Evolutionary conservation across 768 basidiomycete species (phyloP), one percentile per base, ranked within the genome.

Genomic region (Heimioporus sp.): DNA sequence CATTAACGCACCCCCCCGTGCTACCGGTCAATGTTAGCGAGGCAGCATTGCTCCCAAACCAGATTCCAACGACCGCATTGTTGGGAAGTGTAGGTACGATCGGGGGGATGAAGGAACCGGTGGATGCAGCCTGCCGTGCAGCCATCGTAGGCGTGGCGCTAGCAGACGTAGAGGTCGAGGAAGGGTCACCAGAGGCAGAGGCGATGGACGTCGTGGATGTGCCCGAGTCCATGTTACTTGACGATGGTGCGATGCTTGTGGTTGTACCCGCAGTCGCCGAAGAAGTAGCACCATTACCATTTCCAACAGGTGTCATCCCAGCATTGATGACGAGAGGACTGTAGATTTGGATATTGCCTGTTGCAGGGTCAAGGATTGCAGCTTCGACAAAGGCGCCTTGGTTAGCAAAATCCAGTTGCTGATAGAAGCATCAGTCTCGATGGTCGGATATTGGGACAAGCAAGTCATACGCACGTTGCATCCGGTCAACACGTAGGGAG

Each of bases 301-400:
- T 55, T 19, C 48, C 62, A 17, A 53, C 31, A 21, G 63, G 49
- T 8, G 19, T 45, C 64, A 65, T 65, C n/a, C 64, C 64, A 1
- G 59, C 55, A 46, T 65, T 65, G 48, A 65, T 67, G 17, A 65
- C 64, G n/a, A 65, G 65, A 19, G 64, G 64, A 43, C 4, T 64
- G 21, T 65, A 65, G 12, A 67, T 65, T 28, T 67, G 56, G 20
- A 65, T 60, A 17, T 34, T 40, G 16, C 64, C 65, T 15, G 64
- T 67, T 5, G 63, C 54, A 3, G 65, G 65, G 51, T 67, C 64
- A 13, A 67, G 54, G 31, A 65, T 67, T n/a, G 57, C 65, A 1
- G 65, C 64, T 41, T 65, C 64, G 5, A 67, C 64, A 19, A 65
- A 65, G 34, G 24, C 41, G 0, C 64, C 64, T 46, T 65, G 30